These are phyloP conservation scores for Micractinium conductrix DNA, from an alignment of 139 green algal genomes.

Conservation along the genomic window DNA sequence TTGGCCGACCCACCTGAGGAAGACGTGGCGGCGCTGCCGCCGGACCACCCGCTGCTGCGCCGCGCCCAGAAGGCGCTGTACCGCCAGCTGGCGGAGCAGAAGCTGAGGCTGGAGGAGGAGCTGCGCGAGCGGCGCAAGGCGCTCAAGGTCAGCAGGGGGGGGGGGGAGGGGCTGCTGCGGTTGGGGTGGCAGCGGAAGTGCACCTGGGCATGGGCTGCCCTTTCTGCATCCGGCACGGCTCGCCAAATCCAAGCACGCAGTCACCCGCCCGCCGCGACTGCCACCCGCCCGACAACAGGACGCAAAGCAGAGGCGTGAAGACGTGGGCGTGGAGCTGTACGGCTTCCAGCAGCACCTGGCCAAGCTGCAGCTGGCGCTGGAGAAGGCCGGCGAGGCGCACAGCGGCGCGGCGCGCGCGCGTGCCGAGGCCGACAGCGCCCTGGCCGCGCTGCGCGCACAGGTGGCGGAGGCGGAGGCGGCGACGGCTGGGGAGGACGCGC, in stretches of 20 bases:
- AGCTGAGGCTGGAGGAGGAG: constrained; percentile 71
- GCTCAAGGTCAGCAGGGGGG: constrained; percentile 58
- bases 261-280: background rate
- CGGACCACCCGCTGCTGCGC: constrained; percentile 85
- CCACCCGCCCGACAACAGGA: constrained; percentile 35
- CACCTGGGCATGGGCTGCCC: background rate
- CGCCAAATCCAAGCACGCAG: background rate
- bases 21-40: constrained; percentile 38
- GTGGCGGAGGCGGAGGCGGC: constrained; percentile 39
- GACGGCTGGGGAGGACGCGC: constrained; percentile 49
- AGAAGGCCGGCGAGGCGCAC: constrained; percentile 72
- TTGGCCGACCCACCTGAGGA: background rate
- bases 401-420: constrained; percentile 28
- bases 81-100: constrained; percentile 73
- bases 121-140: constrained; percentile 75
- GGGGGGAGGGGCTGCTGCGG: background rate
- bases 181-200: too few species aligned
- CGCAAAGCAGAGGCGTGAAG: constrained; percentile 72
- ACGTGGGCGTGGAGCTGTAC: constrained; percentile 91
- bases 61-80: constrained; percentile 82
- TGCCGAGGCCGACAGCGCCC: constrained; percentile 63
- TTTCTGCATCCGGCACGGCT: background rate
- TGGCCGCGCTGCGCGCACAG: constrained; percentile 50
- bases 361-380: constrained; percentile 83
- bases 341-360: constrained; percentile 91